phyloP scores from a whole-genome alignment of 305 asterid genomes.

The Fraxinus nigra region DNA sequence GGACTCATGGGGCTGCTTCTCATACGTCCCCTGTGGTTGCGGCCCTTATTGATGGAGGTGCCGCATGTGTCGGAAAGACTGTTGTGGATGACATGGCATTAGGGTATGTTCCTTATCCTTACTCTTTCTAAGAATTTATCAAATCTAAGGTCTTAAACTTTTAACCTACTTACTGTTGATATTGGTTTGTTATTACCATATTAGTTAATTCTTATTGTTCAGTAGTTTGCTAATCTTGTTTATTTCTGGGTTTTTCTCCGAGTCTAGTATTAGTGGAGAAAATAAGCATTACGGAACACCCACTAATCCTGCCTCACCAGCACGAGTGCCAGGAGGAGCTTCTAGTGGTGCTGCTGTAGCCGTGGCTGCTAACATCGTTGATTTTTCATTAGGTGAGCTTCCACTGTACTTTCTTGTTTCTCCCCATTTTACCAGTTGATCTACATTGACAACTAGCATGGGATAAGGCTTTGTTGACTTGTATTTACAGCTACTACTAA shows the following conservation, averaged over 20 bases:
- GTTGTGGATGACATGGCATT: slow-evolving; percentile 90
- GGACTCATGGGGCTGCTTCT: slow-evolving; percentile 76
- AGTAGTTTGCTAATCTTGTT: not conserved
- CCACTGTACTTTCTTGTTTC: not conserved
- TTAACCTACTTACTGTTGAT: not conserved
- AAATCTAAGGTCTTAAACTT: slow-evolving; percentile 1
- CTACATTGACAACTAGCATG: not conserved
- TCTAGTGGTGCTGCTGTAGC: slow-evolving; percentile 98
- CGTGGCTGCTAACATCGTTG: slow-evolving; percentile 84
- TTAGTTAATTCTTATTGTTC: not conserved
- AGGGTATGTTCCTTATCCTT: slow-evolving; percentile 50
- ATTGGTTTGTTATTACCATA: not conserved
- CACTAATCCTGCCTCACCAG: slow-evolving; percentile 79
- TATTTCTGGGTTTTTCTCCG: slow-evolving; percentile 8
- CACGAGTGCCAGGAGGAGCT: slow-evolving; percentile 88
- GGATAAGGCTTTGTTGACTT: not conserved
- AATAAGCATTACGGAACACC: slow-evolving; percentile 85
- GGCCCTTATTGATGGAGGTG: slow-evolving; percentile 92
- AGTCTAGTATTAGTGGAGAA: slow-evolving; percentile 75
- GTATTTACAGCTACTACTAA: not conserved
- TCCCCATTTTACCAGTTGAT: not conserved
- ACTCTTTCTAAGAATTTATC: not conserved
- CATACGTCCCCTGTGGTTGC: slow-evolving; percentile 70
- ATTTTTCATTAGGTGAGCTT: slow-evolving; percentile 86
- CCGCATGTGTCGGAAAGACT: slow-evolving; percentile 86